Evolutionary conservation across 768 basidiomycete genomes (phyloP).

Genomic region (Lactarius indigo): DNA sequence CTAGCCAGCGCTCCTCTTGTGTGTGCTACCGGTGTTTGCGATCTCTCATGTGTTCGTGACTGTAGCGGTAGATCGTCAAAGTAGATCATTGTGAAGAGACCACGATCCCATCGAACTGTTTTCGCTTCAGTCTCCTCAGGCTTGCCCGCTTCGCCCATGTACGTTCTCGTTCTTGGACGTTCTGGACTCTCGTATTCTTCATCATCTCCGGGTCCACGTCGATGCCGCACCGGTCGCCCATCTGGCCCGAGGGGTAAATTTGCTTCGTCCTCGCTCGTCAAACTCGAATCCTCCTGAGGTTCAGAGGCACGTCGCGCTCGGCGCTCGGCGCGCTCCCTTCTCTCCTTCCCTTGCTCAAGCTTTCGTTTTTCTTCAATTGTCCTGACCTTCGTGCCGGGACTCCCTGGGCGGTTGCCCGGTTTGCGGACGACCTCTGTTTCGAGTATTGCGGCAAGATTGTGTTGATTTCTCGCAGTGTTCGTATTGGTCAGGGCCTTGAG

Average conservation of each 20-base stretch:
- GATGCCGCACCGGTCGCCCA: constrained; percentile 40
- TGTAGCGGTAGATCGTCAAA: constrained; percentile 61
- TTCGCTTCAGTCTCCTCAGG: constrained; percentile 35
- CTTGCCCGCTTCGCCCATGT: constrained; percentile 31
- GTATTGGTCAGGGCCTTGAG: constrained; percentile 66
- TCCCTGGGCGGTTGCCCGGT: constrained; percentile 69
- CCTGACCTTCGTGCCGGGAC: constrained; percentile 70
- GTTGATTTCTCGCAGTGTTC: constrained; percentile 73
- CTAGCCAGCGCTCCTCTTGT: constrained; percentile 66
- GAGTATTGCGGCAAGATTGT: constrained; percentile 51
- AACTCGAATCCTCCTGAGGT: constrained; percentile 21
- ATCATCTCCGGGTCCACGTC: constrained; percentile 72
- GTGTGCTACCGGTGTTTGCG: constrained; percentile 38
- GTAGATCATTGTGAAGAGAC: constrained; percentile 57
- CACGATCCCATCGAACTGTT: constrained; percentile 76
- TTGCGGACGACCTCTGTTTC: constrained; percentile 69
- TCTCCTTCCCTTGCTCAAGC: constrained; percentile 53
- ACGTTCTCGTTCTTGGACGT: constrained; percentile 39
- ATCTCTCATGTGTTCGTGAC: constrained; percentile 36
- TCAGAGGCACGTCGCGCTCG: constrained; percentile 43
- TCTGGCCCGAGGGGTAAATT: constrained; percentile 32
- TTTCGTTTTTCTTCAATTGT: constrained; percentile 64
- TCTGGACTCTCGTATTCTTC: constrained; percentile 74
- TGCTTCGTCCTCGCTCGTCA: constrained; percentile 31
- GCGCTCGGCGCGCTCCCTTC: constrained; percentile 58